phyloP scores from a whole-genome alignment of 2,329 filamentous ascomycete genomes.

The Colletotrichum gigasporum region DNA sequence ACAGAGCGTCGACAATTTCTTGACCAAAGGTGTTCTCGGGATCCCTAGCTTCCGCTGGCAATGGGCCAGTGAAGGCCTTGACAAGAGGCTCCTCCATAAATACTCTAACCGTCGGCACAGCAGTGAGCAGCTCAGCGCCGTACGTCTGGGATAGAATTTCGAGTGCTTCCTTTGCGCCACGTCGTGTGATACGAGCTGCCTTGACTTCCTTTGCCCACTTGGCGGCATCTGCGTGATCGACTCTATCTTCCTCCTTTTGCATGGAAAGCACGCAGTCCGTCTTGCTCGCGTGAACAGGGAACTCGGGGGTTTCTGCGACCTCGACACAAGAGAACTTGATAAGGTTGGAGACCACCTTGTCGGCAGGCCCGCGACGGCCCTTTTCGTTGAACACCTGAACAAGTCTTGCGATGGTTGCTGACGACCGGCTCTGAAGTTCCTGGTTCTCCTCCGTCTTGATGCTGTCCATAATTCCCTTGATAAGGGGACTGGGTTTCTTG shows the following conservation, averaged over 20 bases:
- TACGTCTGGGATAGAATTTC: conserved; percentile 87
- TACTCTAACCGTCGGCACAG: conserved; percentile 81
- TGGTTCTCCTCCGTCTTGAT: conserved; percentile 94
- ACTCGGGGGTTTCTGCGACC: conserved; percentile 96
- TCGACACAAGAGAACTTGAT: conserved; percentile 99
- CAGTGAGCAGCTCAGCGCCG: conserved; percentile 79
- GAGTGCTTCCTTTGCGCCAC: conserved; percentile 92
- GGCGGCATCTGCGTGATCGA: conserved; percentile 89
- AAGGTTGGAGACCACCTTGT: conserved; percentile 94
- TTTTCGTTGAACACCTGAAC: conserved; percentile 86
- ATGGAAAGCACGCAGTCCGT: conserved; percentile 88
- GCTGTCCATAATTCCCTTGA: conserved; percentile 98
- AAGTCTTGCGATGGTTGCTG: conserved; percentile 82
- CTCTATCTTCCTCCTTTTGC: conserved; percentile 95
- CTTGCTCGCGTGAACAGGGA: conserved; percentile 82
- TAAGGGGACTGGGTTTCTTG: conserved; percentile 91
- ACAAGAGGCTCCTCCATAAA: conserved; percentile 86
- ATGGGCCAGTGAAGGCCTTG: conserved; percentile 75
- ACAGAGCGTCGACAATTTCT: conserved; percentile 93
- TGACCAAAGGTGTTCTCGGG: conserved; percentile 83
- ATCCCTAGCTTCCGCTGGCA: conserved; percentile 79
- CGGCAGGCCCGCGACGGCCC: conserved; percentile 84
- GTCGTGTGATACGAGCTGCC: conserved; percentile 87
- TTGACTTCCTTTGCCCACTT: conserved; percentile 91
- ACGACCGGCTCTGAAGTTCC: conserved; percentile 87